A percentile compares a stretch with the other conserved stretches of the same genome.
These are phyloP conservation scores for Kurtzmaniella quercitrusa DNA, from an alignment of 1,139 yeast genomes.

Conservation along the genomic window DNA sequence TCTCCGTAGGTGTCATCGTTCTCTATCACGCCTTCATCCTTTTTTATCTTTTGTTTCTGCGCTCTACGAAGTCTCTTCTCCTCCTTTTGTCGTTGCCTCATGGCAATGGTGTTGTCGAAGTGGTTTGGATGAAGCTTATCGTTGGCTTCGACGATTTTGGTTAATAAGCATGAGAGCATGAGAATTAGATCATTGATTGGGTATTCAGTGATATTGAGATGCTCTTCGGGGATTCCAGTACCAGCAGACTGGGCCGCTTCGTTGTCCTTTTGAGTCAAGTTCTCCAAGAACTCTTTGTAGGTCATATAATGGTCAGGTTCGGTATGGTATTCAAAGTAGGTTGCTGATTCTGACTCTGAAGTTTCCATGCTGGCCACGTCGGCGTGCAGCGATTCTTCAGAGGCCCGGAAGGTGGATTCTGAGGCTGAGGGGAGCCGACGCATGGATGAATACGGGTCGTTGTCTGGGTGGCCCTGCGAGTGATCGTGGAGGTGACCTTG, in stretches of 20 bases:
- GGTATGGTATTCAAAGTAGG: constrained; percentile 6
- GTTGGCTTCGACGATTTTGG: constrained; percentile 88
- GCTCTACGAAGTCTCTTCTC: constrained; percentile 27
- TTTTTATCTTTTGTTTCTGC: constrained; percentile 11
- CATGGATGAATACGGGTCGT: constrained; percentile 6
- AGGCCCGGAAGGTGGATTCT: constrained; percentile 1
- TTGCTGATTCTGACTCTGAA: not conserved
- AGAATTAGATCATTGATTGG: constrained; percentile 76
- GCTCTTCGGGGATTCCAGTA: constrained; percentile 32
- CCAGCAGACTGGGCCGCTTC: constrained; percentile 9
- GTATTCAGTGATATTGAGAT: constrained; percentile 75
- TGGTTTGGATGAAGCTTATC: constrained; percentile 77
- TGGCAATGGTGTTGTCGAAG: constrained; percentile 49
- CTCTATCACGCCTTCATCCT: constrained; percentile 12
- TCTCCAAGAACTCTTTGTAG: constrained; percentile 37
- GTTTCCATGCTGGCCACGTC: constrained; percentile 1
- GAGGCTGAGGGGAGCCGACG: not conserved
- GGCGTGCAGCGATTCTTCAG: constrained; percentile 4
- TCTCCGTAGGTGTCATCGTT: constrained; percentile 13
- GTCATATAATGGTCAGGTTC: constrained; percentile 47
- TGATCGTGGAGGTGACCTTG: constrained; percentile 5
- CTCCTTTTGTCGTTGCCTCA: constrained; percentile 40
- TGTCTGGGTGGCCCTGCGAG: constrained; percentile 5
- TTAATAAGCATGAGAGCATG: constrained; percentile 81
- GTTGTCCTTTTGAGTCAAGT: constrained; percentile 23